phyloP scores from a whole-genome alignment of 768 basidiomycete genomes.

The Leccinum disarticulatum region DNA sequence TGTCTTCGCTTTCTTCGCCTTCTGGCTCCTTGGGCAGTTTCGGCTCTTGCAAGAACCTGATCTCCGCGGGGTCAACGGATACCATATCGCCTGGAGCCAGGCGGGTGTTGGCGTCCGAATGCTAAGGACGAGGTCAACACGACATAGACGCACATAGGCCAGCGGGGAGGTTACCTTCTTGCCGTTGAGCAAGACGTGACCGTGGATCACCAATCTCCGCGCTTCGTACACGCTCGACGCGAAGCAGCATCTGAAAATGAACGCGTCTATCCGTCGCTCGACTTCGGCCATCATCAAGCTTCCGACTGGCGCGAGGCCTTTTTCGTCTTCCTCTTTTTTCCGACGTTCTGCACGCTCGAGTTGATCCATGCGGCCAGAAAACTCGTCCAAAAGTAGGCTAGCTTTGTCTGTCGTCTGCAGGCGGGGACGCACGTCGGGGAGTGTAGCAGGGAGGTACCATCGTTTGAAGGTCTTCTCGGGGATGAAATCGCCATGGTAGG shows the following conservation, averaged over 20 bases:
- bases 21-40: conserved; percentile 18
- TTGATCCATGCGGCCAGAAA: conserved; percentile 51
- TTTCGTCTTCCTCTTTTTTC: conserved; percentile 51
- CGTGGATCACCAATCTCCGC: conserved; percentile 79
- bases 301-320: conserved; percentile 84
- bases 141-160: conserved; percentile 29
- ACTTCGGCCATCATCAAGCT: conserved; percentile 94
- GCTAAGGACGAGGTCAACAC: conserved; percentile 43
- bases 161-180: conserved; percentile 59
- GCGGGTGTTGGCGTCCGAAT: conserved; percentile 80
- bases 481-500: conserved; percentile 95
- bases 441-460: conserved; percentile 85
- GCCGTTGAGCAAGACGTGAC: conserved; percentile 87
- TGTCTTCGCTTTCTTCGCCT: conserved; percentile 1
- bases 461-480: conserved; percentile 91
- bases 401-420: conserved; percentile 37
- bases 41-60: conserved; percentile 63
- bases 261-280: conserved; percentile 91
- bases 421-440: conserved; percentile 82
- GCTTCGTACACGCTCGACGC: conserved; percentile 90
- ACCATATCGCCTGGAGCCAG: conserved; percentile 95
- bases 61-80: conserved; percentile 78
- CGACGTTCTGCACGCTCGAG: conserved; percentile 44
- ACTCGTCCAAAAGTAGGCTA: conserved; percentile 50
- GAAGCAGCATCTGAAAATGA: conserved; percentile 88